Percentiles rank a stretch among this genome's conserved stretches.
These are phyloP conservation scores for Diaporthe sp. DNA, from an alignment of 2,329 filamentous ascomycete genomes.

Conservation along the genomic window DNA sequence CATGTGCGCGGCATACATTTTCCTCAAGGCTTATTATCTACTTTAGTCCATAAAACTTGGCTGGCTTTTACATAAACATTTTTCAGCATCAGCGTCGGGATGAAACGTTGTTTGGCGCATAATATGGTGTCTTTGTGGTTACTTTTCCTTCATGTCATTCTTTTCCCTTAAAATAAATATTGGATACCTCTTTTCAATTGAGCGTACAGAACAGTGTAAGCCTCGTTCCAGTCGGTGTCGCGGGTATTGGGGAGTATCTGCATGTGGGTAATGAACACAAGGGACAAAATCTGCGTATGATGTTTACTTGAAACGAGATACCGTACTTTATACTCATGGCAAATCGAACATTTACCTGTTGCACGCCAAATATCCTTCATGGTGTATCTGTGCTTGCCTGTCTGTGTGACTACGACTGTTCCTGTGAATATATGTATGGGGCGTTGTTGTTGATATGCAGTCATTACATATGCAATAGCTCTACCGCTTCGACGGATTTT, in stretches of 20 bases:
- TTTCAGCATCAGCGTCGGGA: constrained; percentile 40
- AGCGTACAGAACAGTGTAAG: constrained; percentile 10
- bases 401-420: neutral
- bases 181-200: constrained; percentile 19
- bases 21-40: constrained; percentile 2
- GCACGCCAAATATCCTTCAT: neutral
- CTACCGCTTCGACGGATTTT: neutral
- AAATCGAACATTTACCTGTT: constrained; percentile 22
- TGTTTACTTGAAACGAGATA: constrained; percentile 19
- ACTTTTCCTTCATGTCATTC: constrained; percentile 20
- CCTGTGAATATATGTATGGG: neutral
- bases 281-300: constrained; percentile 23
- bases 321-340: neutral
- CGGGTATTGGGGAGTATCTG: neutral
- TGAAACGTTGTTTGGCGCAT: constrained; percentile 33
- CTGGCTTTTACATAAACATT: constrained; percentile 15
- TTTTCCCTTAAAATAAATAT: neutral
- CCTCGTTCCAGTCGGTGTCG: constrained; percentile 5
- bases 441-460: no score
- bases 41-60: constrained; percentile 27
- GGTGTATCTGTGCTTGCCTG: neutral
- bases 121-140: constrained; percentile 35
- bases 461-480: neutral
- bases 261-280: constrained; percentile 8
- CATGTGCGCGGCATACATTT: neutral